A percentile compares a stretch with the other conserved stretches of the same genome.
phyloP scores from a whole-genome alignment of 202 grass and related monocot species.

The Schoenoplectus tabernaemontani region DNA sequence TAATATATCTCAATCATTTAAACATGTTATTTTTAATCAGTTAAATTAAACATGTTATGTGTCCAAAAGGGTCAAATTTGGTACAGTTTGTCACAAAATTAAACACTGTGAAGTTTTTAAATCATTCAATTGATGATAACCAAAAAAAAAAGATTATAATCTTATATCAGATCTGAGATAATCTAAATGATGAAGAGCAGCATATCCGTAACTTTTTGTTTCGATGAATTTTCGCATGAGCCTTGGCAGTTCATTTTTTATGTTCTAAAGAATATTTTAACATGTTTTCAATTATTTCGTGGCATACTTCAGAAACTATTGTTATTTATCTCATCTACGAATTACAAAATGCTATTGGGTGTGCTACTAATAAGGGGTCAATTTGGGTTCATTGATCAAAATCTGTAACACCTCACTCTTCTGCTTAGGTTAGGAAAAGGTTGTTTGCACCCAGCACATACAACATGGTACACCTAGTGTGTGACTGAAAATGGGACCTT shows the following conservation, averaged over 20 bases:
- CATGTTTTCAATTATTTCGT: neutral
- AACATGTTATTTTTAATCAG: neutral
- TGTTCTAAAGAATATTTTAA: neutral
- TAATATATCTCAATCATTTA: neutral
- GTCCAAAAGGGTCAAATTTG: too few relatives aligned
- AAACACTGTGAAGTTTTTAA: neutral
- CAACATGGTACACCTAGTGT: neutral
- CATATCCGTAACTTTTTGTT: neutral
- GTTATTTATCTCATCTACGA: neutral
- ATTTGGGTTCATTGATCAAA: constrained; percentile 8
- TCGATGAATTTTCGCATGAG: neutral
- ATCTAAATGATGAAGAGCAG: neutral
- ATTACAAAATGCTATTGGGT: neutral
- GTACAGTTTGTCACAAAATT: neutral
- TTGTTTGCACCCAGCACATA: neutral
- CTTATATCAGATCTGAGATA: neutral
- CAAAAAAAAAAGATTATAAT: too few relatives aligned
- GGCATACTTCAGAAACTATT: neutral
- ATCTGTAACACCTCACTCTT: neutral
- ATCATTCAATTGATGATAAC: neutral
- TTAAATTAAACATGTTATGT: too few relatives aligned
- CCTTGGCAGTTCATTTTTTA: neutral
- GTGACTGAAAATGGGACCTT: neutral
- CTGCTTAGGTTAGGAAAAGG: neutral
- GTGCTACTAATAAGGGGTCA: neutral